These are phyloP conservation scores for Colletotrichum lentis DNA, from an alignment of 2,329 filamentous ascomycete genomes.

Conservation along the genomic window DNA sequence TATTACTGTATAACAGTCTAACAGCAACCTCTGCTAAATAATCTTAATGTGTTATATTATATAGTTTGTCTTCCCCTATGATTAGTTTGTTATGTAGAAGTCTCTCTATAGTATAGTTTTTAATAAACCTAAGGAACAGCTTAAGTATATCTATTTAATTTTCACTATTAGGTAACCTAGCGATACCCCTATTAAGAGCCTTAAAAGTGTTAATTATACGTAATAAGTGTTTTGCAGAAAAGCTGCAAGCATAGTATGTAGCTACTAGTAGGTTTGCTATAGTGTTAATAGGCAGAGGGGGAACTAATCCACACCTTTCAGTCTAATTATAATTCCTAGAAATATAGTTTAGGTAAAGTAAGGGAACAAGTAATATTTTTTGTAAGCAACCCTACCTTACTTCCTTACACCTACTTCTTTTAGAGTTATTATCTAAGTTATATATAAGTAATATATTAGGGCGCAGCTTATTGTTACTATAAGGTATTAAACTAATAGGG, in stretches of 20 bases:
- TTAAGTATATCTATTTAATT: conserved; percentile 1
- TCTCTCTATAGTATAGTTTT: conserved; percentile 9
- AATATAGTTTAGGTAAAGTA: background rate
- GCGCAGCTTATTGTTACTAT: background rate
- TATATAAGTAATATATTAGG: background rate
- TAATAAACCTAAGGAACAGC: conserved; percentile 9
- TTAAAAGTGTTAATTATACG: background rate
- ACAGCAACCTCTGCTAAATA: background rate
- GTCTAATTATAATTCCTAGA: background rate
- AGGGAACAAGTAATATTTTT: background rate
- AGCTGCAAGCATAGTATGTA: conserved; percentile 1
- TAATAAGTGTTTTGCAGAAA: conserved; percentile 8
- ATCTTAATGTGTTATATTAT: background rate
- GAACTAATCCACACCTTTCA: background rate
- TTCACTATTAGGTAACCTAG: background rate
- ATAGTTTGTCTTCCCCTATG: background rate
- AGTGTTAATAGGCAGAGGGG: background rate
- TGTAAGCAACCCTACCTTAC: background rate
- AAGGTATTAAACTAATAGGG: background rate
- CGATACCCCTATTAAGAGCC: background rate
- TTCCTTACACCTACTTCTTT: background rate
- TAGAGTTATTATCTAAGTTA: background rate
- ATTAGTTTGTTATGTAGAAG: background rate
- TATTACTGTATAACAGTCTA: background rate
- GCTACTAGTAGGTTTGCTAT: background rate